Evolutionary conservation across 805 yeast genomes (phyloP).

Genomic region (Wickerhamomyces canadensis): DNA sequence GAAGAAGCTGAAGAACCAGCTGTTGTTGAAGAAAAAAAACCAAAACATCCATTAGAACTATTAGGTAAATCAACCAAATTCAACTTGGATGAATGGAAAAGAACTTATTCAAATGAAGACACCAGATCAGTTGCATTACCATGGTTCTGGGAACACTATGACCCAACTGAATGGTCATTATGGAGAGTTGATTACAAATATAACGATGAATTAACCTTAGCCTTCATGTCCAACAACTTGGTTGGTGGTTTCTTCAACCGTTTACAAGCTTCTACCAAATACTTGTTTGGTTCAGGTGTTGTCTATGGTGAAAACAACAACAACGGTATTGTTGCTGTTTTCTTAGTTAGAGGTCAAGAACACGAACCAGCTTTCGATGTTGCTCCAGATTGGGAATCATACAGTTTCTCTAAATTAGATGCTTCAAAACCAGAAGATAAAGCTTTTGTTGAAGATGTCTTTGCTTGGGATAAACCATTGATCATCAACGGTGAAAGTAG

Average conservation of each 20-base stretch:
- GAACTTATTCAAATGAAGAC: constrained; percentile 94
- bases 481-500: constrained; percentile 68
- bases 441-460: constrained; percentile 80
- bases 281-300: constrained; percentile 87
- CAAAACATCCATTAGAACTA: constrained; percentile 86
- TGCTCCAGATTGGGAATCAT: constrained; percentile 99
- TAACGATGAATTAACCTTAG: constrained; percentile 94
- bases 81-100: constrained; percentile 90
- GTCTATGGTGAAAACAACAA: constrained; percentile 98
- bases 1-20: constrained; percentile 37
- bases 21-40: constrained; percentile 67
- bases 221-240: constrained; percentile 97
- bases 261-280: constrained; percentile 85
- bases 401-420: constrained; percentile 77
- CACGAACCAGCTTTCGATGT: constrained; percentile 88
- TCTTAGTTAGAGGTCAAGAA: constrained; percentile 94
- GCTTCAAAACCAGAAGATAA: constrained; percentile 69
- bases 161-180: constrained; percentile 89
- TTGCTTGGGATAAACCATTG: constrained; percentile 98
- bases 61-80: constrained; percentile 68
- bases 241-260: constrained; percentile 98
- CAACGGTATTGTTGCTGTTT: constrained; percentile 95
- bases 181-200: constrained; percentile 96
- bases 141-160: constrained; percentile 96
- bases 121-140: constrained; percentile 92